phyloP scores from a whole-genome alignment of 2,329 filamentous ascomycete species.

The Colletotrichum sp. region DNA sequence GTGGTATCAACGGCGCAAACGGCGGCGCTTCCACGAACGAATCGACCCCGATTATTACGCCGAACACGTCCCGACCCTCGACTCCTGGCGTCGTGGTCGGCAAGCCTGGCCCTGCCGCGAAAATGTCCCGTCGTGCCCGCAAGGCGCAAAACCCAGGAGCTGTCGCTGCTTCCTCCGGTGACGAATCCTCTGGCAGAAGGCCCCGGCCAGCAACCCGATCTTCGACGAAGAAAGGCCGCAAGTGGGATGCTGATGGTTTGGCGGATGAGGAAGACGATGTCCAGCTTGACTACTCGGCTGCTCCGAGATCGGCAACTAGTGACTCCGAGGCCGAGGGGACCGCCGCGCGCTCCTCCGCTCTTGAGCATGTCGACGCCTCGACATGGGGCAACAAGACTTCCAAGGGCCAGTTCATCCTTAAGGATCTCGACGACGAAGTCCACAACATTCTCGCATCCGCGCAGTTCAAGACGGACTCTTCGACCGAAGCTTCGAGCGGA shows the following conservation, averaged over 20 bases:
- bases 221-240: constrained; percentile 80
- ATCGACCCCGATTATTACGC: constrained; percentile 72
- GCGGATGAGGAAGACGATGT: constrained; percentile 83
- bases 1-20: constrained; percentile 35
- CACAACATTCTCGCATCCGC: constrained; percentile 85
- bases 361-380: constrained; percentile 78
- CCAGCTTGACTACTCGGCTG: constrained; percentile 87
- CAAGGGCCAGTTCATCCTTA: constrained; percentile 92
- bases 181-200: constrained; percentile 71
- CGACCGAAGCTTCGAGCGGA: constrained; percentile 55
- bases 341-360: constrained; percentile 57
- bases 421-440: constrained; percentile 92
- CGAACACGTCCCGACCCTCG: constrained; percentile 78
- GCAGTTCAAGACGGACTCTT: constrained; percentile 61
- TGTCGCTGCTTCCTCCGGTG: constrained; percentile 78
- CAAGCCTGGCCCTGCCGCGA: constrained; percentile 76
- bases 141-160: constrained; percentile 69
- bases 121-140: constrained; percentile 81
- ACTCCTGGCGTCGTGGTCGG: constrained; percentile 76
- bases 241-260: constrained; percentile 89
- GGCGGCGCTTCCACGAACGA: constrained; percentile 59
- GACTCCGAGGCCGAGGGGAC: constrained; percentile 56
- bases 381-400: constrained; percentile 85
- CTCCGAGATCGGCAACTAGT: constrained; percentile 53
- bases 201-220: constrained; percentile 59